These are phyloP conservation scores for Mycena pura DNA, from an alignment of 768 basidiomycete genomes.

Conservation along the genomic window DNA sequence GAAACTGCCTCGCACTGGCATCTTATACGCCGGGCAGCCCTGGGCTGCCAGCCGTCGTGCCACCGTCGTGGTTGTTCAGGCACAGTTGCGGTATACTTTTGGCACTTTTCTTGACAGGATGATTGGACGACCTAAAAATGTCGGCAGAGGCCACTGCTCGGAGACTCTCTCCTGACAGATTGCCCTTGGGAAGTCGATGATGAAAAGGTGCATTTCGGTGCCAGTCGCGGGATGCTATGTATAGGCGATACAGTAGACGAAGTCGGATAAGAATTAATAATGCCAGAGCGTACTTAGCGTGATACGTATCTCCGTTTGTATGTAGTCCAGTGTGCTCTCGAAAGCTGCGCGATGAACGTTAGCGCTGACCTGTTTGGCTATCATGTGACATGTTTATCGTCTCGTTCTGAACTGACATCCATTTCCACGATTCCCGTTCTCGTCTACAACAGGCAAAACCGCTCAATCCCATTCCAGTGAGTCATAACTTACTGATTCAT, in stretches of 20 bases:
- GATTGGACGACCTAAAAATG: constrained; percentile 9
- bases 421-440: too few relatives aligned
- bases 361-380: too few relatives aligned
- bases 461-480: constrained; percentile 25
- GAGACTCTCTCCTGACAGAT: constrained; percentile 22
- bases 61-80: constrained; percentile 20
- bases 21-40: constrained; percentile 19
- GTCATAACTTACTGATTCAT: neutral
- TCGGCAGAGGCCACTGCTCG: neutral
- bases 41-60: constrained; percentile 12
- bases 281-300: too few relatives aligned
- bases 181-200: constrained; percentile 23
- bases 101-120: constrained; percentile 19
- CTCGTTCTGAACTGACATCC: too few relatives aligned
- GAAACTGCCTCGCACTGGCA: neutral
- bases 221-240: too few relatives aligned
- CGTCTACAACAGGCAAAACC: constrained; percentile 14
- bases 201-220: neutral
- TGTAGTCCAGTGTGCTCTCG: too few relatives aligned
- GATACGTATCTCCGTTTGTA: too few relatives aligned
- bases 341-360: too few relatives aligned
- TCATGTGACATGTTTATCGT: too few relatives aligned
- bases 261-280: too few relatives aligned
- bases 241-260: too few relatives aligned
- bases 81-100: constrained; percentile 9